Evolutionary conservation across 2,329 filamentous ascomycete genomes (phyloP), one percentile per base, ranked within the genome.

Genomic region (Emergomyces orientalis): DNA sequence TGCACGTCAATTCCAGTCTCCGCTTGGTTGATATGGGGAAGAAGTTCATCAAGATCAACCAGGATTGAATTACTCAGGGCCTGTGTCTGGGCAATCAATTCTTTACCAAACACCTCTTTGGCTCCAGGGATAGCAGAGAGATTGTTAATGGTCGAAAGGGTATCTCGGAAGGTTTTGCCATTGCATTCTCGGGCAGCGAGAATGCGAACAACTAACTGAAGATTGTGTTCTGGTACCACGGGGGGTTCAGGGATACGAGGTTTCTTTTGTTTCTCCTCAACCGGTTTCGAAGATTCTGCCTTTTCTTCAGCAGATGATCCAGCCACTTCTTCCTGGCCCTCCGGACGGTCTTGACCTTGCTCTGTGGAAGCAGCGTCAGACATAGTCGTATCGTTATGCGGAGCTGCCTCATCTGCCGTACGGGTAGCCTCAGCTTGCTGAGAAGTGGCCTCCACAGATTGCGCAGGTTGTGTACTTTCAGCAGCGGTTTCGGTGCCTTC

Each of bases 71-170:
- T 86, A 68, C 91, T 96, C 34, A 99, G 80, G 59, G 86, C 80
- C 70, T 93, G 89, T 58, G 94, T 92, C 75, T 97, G 93, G 58
- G 85, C 84, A 63, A 96, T 90, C 59, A 99, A 83, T 76, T 99
- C 93, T 68, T 89, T 87, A n/a, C 94, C 94, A 73, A 99, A 97
- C 13, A 91, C 83, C 61, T 89, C 85, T 76, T 95, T 94, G 22
- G 93, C 91, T 14, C 89, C 91, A 19, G 93, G 91, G 65, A 99
- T 94, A 47, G 90, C 88, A 5, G 92, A 97, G 52, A 99, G 83
- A 71, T 97, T 97, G 79, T 96, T 97, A 80, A 99, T 96, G n/a
- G 95, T 95, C 19, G 93, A 94, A 61, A 99, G 84, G 0, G 94
- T 97, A 75, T 97, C 95, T 73, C 94, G 90, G 82, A 99, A 99